These are phyloP conservation scores for Candida germanica DNA, from an alignment of 805 yeast species.

Conservation along the genomic window DNA sequence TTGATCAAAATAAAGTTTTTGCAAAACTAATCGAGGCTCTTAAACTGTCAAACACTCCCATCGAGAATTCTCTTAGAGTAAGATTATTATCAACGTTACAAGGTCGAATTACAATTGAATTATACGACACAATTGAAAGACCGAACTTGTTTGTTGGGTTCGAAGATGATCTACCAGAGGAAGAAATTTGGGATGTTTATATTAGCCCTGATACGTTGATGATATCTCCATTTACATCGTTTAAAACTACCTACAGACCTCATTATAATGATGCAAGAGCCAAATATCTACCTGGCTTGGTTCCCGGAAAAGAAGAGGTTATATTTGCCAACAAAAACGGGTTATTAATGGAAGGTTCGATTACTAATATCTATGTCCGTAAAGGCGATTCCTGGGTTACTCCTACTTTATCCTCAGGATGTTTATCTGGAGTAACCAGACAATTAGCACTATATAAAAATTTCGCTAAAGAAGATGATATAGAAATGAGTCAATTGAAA, in stretches of 20 bases:
- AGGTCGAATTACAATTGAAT: conserved; percentile 30
- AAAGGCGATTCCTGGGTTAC: conserved; percentile 63
- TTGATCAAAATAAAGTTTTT: conserved; percentile 39
- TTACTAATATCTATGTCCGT: conserved; percentile 71
- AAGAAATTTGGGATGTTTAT: conserved; percentile 53
- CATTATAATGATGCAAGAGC: conserved; percentile 62
- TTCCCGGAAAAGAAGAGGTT: conserved; percentile 62
- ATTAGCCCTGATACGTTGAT: conserved; percentile 52
- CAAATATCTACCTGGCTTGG: conserved; percentile 38
- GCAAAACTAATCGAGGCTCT: conserved; percentile 26
- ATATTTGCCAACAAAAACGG: conserved; percentile 54
- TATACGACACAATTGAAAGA: conserved; percentile 25
- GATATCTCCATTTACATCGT: conserved; percentile 72
- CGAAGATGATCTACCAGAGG: conserved; percentile 3
- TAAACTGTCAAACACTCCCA: conserved; percentile 17
- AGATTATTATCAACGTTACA: conserved; percentile 27
- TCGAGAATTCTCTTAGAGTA: conserved; percentile 28
- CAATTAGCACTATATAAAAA: conserved; percentile 56
- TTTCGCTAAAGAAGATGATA: conserved; percentile 50
- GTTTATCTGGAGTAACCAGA: conserved; percentile 81
- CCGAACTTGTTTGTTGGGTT: conserved; percentile 31
- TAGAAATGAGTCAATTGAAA: conserved; percentile 44
- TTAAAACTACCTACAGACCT: conserved; percentile 76
- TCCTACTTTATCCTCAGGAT: conserved; percentile 75
- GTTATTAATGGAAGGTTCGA: conserved; percentile 75